Evolutionary conservation across 306 rosid species (phyloP), one percentile per base, ranked within the genome.

Genomic region (Amphicarpaea edgeworthii): DNA sequence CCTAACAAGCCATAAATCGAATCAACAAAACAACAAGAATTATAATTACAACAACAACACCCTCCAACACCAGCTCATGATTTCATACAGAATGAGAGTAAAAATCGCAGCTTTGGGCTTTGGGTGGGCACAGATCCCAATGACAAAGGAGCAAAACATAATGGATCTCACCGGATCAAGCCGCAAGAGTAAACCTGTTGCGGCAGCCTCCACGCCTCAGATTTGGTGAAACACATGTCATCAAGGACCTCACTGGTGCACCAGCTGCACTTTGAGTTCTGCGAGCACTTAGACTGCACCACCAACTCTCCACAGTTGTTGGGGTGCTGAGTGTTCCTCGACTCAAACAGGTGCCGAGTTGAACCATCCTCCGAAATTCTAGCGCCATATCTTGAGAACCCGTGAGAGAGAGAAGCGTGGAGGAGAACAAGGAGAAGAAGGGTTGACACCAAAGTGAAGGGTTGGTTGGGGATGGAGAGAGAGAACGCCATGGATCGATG

Each of bases 171-270:
- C 2, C 76, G 73, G 72, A 80, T 83, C 82, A 84, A 70, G 19
- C 75, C 82, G 75, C 98, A 95, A 50, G 97, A 85, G 75, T 87
- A 95, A 84, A 95, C 93, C 91, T 89, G 83, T 2, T 41, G 76
- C 10, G 98, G 98, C 79, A 95, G 72, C 66, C 98, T 87, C 80
- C 66, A 79, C 11, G 98, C 97, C 75, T 92, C 97, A 12, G 84
- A 34, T 86, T 75, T 86, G 65, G 79, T 34, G 81, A 95, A 95
- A 69, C 98, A 95, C 77, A 85, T 85, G 77, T 92, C 98, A 76
- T 95, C 93, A 46, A 95, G 82, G 38, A 55, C 81, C 12, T 84
- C 81, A 61, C 98, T 92, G 15, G 83, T 83, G 72, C 98, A 95
- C 98, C 98, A 95, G 21, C 89, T 92, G 79, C 98, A 95, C 45